Evolutionary conservation across 1,284 basidiomycete species (phyloP).

Genomic region (Ustilago esculenta): DNA sequence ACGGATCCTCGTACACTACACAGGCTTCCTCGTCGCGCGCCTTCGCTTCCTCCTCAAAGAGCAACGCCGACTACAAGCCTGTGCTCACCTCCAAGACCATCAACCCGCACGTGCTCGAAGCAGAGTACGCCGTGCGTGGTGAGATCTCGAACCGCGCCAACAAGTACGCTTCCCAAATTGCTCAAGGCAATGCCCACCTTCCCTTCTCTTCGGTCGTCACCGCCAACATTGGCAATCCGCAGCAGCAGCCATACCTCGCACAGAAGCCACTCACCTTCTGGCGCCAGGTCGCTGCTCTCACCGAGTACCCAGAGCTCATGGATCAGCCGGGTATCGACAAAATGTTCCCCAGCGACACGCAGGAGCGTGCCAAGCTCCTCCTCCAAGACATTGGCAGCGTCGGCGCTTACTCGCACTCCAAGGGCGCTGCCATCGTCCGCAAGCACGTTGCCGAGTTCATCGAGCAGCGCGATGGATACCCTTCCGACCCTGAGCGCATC

Average conservation of each 20-base stretch:
- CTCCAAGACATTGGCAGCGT: slow-evolving; percentile 88
- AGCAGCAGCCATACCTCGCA: slow-evolving; percentile 86
- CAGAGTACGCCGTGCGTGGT: slow-evolving; percentile 96
- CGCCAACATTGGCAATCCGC: slow-evolving; percentile 97
- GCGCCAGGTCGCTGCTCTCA: slow-evolving; percentile 88
- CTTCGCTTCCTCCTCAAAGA: slow-evolving; percentile 42
- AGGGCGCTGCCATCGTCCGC: slow-evolving; percentile 89
- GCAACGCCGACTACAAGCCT: slow-evolving; percentile 67
- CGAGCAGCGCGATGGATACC: slow-evolving; percentile 71
- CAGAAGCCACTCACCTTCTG: slow-evolving; percentile 93
- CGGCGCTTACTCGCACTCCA: slow-evolving; percentile 95
- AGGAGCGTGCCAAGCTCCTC: slow-evolving; percentile 82
- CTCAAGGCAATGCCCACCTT: slow-evolving; percentile 71
- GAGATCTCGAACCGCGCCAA: slow-evolving; percentile 94
- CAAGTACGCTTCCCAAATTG: slow-evolving; percentile 70
- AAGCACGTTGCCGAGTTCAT: slow-evolving; percentile 91
- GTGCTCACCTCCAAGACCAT: slow-evolving; percentile 64
- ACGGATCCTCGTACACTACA: slow-evolving; percentile 40
- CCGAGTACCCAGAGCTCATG: slow-evolving; percentile 89
- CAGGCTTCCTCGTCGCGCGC: slow-evolving; percentile 30
- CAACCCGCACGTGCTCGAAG: slow-evolving; percentile 86
- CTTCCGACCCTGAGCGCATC: slow-evolving; percentile 83
- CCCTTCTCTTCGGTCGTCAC: slow-evolving; percentile 90
- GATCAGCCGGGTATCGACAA: slow-evolving; percentile 75
- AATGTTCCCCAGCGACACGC: slow-evolving; percentile 83